These are phyloP conservation scores for Effrenium voratum DNA, from an alignment of 73 alveolate genomes.

Conservation along the genomic window DNA sequence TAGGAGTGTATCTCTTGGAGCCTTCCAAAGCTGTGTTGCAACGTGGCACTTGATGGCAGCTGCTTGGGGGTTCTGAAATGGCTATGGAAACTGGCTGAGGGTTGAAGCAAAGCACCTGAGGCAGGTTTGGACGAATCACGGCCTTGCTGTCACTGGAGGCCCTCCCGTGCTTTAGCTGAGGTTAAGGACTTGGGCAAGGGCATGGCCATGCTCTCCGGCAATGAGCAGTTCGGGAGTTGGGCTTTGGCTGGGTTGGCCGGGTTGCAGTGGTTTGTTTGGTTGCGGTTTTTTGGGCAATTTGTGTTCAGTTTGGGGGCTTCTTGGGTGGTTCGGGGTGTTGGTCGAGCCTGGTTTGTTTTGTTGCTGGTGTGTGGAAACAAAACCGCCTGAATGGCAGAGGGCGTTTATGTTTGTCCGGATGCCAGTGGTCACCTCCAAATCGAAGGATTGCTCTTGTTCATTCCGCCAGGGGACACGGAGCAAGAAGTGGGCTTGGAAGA, in stretches of 20 bases:
- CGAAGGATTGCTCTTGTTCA: no score
- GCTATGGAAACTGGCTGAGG: no score
- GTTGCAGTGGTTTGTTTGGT: not conserved
- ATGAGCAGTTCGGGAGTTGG: not conserved
- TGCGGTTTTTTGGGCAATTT: not conserved
- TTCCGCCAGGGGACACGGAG: no score
- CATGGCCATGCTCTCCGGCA: constrained; percentile 96
- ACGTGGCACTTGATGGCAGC: no score
- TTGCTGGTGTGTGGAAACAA: not conserved
- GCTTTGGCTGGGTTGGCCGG: not conserved
- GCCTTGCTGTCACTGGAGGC: not conserved
- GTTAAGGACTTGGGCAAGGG: constrained; percentile 99
- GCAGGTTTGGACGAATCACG: not conserved
- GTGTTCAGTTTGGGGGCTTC: not conserved
- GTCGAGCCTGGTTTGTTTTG: not conserved
- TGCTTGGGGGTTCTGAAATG: no score
- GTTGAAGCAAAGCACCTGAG: not conserved
- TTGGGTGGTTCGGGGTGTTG: not conserved
- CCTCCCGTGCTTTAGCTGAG: not conserved
- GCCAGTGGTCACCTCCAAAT: no score
- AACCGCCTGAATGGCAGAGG: not conserved
- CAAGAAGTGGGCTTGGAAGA: no score
- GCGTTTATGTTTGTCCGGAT: no score
- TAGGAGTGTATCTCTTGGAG: no score
- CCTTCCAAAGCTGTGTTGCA: no score